Conservation (phyloP, 2,329 filamentous ascomycete genomes). For the Colletotrichum musae region DNA sequence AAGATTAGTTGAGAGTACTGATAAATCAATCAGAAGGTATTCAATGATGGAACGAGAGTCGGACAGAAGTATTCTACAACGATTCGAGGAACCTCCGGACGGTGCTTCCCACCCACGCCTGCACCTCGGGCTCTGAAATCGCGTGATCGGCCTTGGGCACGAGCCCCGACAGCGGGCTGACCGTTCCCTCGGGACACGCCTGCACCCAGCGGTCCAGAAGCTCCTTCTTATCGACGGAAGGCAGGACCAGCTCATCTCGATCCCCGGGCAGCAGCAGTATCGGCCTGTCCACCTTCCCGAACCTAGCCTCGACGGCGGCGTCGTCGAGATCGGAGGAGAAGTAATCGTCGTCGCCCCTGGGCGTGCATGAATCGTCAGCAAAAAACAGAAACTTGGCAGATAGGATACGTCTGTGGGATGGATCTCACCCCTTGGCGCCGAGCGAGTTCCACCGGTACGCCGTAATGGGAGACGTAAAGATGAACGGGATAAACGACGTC, state of each 20-base stretch:
- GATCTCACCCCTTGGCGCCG: slow-evolving; percentile 62
- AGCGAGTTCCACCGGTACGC: slow-evolving; percentile 68
- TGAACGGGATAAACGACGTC: slow-evolving; percentile 4
- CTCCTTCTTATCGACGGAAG: slow-evolving; percentile 67
- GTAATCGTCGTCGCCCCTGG: slow-evolving; percentile 83
- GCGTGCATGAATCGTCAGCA: not conserved
- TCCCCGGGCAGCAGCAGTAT: slow-evolving; percentile 76
- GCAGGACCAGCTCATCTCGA: slow-evolving; percentile 75
- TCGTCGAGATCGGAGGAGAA: slow-evolving; percentile 82
- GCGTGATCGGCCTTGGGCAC: slow-evolving; percentile 68
- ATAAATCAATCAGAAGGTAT: not conserved
- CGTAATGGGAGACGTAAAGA: slow-evolving; percentile 58
- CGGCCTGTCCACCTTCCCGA: slow-evolving; percentile 72
- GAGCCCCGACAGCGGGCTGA: slow-evolving; percentile 65
- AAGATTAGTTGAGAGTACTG: no score
- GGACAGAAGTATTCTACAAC: slow-evolving; percentile 3
- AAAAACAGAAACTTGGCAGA: not conserved
- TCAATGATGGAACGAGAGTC: slow-evolving; percentile 24
- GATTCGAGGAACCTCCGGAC: not conserved
- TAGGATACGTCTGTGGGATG: not conserved
- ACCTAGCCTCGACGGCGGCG: slow-evolving; percentile 76
- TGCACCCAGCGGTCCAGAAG: slow-evolving; percentile 71
- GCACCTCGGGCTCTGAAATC: slow-evolving; percentile 48
- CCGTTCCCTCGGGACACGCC: slow-evolving; percentile 54
- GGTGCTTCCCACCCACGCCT: not conserved